Percentiles rank a stretch among this genome's conserved stretches.
phyloP scores from a whole-genome alignment of 805 yeast species.

The Ascoidea asiatica region DNA sequence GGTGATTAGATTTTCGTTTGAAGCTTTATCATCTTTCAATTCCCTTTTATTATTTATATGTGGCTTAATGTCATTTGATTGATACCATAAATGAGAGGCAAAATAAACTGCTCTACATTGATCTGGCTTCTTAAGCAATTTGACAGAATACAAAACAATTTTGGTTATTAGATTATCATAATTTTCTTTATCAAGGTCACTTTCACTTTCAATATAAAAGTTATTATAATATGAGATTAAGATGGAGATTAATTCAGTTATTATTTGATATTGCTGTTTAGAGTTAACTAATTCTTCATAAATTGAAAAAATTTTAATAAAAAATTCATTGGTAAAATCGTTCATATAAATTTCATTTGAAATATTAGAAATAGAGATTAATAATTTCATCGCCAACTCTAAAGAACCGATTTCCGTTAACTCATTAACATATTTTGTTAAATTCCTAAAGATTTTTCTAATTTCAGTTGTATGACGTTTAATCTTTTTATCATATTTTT shows the following conservation, averaged over 20 bases:
- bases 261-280: constrained; percentile 29
- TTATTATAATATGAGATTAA: constrained; percentile 7
- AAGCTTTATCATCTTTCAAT: constrained; percentile 26
- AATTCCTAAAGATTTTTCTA: constrained; percentile 55
- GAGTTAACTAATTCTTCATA: constrained; percentile 58
- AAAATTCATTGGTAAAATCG: constrained; percentile 75
- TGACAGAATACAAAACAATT: constrained; percentile 78
- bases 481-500: constrained; percentile 13
- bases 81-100: constrained; percentile 76
- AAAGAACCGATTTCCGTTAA: constrained; percentile 29
- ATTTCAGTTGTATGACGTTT: constrained; percentile 13
- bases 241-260: constrained; percentile 7
- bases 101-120: constrained; percentile 85
- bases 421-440: constrained; percentile 59
- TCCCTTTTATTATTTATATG: constrained; percentile 19
- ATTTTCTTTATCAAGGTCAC: constrained; percentile 38
- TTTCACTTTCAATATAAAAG: constrained; percentile 3
- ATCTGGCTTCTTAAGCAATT: constrained; percentile 80
- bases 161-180: constrained; percentile 77
- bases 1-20: constrained; percentile 4
- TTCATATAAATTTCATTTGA: constrained; percentile 69
- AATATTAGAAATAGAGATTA: constrained; percentile 53
- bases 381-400: constrained; percentile 25
- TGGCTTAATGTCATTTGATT: constrained; percentile 2
- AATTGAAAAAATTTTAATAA: constrained; percentile 74